Percentiles rank a stretch among this genome's conserved stretches.
phyloP scores from a whole-genome alignment of 306 rosid species.

The Begonia loranthoides region DNA sequence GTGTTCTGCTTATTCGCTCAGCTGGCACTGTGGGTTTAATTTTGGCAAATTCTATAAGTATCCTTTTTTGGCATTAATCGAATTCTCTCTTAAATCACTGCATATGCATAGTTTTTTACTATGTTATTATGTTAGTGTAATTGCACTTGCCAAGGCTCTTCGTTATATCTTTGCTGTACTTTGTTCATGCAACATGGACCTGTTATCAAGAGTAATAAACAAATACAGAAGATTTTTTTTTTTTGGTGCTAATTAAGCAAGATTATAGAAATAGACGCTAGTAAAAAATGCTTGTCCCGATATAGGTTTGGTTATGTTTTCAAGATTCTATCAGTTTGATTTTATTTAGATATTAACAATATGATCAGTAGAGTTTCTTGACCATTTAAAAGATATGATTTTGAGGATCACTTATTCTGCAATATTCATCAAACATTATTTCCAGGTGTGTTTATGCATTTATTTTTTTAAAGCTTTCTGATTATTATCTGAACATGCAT shows the following conservation, averaged over 20 bases:
- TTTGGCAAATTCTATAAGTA: constrained; percentile 80
- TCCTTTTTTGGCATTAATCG: constrained; percentile 35
- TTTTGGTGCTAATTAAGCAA: background rate
- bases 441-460: constrained; percentile 65
- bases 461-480: too few species aligned
- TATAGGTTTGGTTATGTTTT: constrained; percentile 59
- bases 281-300: constrained; percentile 29
- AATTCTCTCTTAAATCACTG: background rate
- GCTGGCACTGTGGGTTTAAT: constrained; percentile 89
- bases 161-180: too few species aligned
- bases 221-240: background rate
- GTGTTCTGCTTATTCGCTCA: constrained; percentile 44
- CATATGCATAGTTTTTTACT: background rate
- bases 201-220: too few species aligned
- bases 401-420: constrained; percentile 72
- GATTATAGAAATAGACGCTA: background rate
- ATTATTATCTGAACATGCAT: constrained; percentile 1
- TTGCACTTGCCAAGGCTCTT: background rate
- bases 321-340: constrained; percentile 36
- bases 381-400: constrained; percentile 63
- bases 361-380: constrained; percentile 25
- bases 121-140: constrained; percentile 3
- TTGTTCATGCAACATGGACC: too few species aligned
- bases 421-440: constrained; percentile 54
- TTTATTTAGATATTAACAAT: background rate